Percentiles rank a stretch among this genome's conserved stretches.
Evolutionary conservation across 1,284 basidiomycete species (phyloP).

Genomic region (Leccinum huronense): DNA sequence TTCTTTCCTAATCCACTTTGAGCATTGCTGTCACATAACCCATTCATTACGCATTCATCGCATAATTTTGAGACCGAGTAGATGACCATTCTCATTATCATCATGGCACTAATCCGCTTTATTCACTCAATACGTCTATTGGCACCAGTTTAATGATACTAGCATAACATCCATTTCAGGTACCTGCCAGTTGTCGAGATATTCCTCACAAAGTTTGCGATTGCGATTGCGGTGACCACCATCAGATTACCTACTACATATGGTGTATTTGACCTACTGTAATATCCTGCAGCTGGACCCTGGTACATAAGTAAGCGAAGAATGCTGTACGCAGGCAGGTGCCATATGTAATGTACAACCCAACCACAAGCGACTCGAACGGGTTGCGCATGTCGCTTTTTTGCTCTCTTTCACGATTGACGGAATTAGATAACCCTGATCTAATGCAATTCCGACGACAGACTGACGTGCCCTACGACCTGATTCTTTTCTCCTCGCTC

Average conservation of each 20-base stretch:
- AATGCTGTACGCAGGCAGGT: constrained; percentile 5
- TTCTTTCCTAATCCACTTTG: constrained; percentile 21
- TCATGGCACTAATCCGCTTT: constrained; percentile 37
- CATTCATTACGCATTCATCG: constrained; percentile 34
- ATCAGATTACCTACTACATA: constrained; percentile 1
- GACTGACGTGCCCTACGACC: constrained; percentile 10
- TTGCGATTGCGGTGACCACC: constrained; percentile 11
- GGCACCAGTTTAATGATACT: constrained; percentile 31
- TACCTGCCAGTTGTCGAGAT: constrained; percentile 23
- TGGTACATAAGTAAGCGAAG: constrained; percentile 14
- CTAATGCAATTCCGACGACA: constrained; percentile 1
- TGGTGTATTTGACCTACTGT: neutral
- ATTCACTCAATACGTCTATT: constrained; percentile 32
- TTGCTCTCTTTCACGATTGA: neutral
- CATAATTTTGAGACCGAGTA: constrained; percentile 37
- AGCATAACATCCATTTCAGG: constrained; percentile 27
- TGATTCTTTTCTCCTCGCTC: constrained; percentile 3
- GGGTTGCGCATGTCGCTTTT: neutral
- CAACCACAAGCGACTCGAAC: constrained; percentile 2
- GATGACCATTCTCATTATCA: constrained; percentile 33
- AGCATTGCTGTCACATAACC: constrained; percentile 38
- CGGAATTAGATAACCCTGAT: constrained; percentile 1
- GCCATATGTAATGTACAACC: neutral
- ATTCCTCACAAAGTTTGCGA: constrained; percentile 12
- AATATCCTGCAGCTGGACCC: constrained; percentile 17